Evolutionary conservation across 306 rosid genomes (phyloP), one percentile per base, ranked within the genome.

Genomic region (Astragalus membranaceus): DNA sequence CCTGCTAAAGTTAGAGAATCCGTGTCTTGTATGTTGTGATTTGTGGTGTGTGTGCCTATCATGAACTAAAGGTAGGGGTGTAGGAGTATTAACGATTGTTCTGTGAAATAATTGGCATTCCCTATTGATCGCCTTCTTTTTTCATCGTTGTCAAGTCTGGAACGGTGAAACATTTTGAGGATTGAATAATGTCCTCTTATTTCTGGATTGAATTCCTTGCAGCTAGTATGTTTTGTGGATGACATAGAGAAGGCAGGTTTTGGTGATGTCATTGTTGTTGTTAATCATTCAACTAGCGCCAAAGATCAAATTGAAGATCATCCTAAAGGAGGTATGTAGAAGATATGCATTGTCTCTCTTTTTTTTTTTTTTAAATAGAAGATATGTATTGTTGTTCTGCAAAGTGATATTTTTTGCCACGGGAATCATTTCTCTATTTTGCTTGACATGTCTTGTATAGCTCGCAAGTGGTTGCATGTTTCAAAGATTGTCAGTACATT

Each of bases 171-270:
- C 17, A 3, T 54, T 64, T 36, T 30, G 4, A 44, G 8, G 57
- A 3, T 58, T 64, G 49, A 37, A 30, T 14, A 51, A 70, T 82
- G 55, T 75, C 36, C 72, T 66, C 74, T 75, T 54, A 61, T 53
- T 47, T 67, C 12, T 49, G 65, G 48, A 60, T 41, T 54, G 66
- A 55, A 77, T 73, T 39, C 49, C 16, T 67, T 79, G 53, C 85
- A 92, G 98, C 84, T 77, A 63, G 80, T 92, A 37, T 63, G 50
- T 79, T 89, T 89, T 68, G 72, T 72, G 15, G 76, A 69, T 79
- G 78, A 74, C 26, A 59, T n/a, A 9, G 89, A 82, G 65, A 79
- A 83, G 71, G 65, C 57, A 36, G 55, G 65, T 68, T 77, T 74
- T 78, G 86, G 52, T 61, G 83, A 85, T 85, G 72, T 69, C 64